Base-by-base conservation (phyloP, 169 alveolate genomes). In the Cryptosporidium bovis region DNA sequence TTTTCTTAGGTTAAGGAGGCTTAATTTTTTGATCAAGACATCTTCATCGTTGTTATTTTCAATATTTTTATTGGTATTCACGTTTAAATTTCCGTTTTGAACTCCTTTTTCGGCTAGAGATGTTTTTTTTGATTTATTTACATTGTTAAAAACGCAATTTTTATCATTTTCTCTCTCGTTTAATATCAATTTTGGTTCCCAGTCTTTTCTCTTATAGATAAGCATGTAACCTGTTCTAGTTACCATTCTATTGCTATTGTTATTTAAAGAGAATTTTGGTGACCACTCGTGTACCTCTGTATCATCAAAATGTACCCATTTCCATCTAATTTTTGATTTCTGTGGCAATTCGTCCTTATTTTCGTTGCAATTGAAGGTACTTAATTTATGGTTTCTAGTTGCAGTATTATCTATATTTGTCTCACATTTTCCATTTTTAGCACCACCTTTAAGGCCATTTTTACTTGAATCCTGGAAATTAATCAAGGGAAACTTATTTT, bases 181-280 rank as follows among this genome's bases (percentile, higher is more conserved):
- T n/a, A n/a, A n/a, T 6, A 20, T 4, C 15, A 62, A 62, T 29
- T 31, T 48, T 44, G 87, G 87, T 33, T 31, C 64, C 87, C 87
- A 77, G 40, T 77, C 71, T 10, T 55, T 77, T 62, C 87, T 77
- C 36, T 77, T 77, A 31, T 77, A 77, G 20, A 77, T 77, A 20
- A 77, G 87, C 87, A 77, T 77, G 27, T 77, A 77, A 3, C 87
- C 87, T 2, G 87, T 77, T 60, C 71, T 77, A 2, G 77, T 77
- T 50, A 62, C 71, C 71, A 77, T 77, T 58, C 87, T 33, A 29
- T 77, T 60, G 33, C 18, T 77, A 18, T 62, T 40, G 29, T 62
- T 48, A 12, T 44, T 62, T n/a, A 34, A 51, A n/a, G 83, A 69
- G 36, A 51, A 69, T 60, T 77, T 77, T n/a, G 87, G 87, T 2